These are phyloP conservation scores for Rhizophagus sp. DNA, from an alignment of 192 early-diverging fungal genomes.

Conservation along the genomic window DNA sequence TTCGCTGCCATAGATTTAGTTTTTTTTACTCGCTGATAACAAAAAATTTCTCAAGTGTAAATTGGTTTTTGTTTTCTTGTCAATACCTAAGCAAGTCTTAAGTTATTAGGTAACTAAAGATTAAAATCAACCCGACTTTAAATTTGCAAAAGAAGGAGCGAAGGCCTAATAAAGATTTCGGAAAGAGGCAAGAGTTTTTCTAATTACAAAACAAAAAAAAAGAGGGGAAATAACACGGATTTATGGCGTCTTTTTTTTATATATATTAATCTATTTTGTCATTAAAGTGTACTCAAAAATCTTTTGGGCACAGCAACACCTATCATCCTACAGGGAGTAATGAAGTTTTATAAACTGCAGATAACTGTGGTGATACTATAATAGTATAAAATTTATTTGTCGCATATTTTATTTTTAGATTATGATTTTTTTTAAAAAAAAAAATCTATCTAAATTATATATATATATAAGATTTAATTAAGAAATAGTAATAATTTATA, in stretches of 20 bases:
- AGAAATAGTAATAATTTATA: too few relatives aligned
- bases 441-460: too few relatives aligned
- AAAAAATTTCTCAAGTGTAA: not conserved
- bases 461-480: too few relatives aligned
- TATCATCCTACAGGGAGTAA: not conserved
- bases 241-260: not conserved
- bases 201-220: not conserved
- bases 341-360: too few relatives aligned
- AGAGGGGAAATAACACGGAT: not conserved
- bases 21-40: not conserved
- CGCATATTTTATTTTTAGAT: too few relatives aligned
- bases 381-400: too few relatives aligned
- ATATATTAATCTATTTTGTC: not conserved
- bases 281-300: not conserved
- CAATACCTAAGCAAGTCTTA: not conserved
- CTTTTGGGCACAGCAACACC: not conserved
- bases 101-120: not conserved
- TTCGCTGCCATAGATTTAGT: slow-evolving; percentile 6
- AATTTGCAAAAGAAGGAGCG: not conserved
- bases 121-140: not conserved
- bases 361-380: too few relatives aligned
- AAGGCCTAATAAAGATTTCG: not conserved
- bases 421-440: too few relatives aligned
- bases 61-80: not conserved
- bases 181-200: not conserved